phyloP scores from a whole-genome alignment of 2,329 filamentous ascomycete species.

The Monilinia fructigena region DNA sequence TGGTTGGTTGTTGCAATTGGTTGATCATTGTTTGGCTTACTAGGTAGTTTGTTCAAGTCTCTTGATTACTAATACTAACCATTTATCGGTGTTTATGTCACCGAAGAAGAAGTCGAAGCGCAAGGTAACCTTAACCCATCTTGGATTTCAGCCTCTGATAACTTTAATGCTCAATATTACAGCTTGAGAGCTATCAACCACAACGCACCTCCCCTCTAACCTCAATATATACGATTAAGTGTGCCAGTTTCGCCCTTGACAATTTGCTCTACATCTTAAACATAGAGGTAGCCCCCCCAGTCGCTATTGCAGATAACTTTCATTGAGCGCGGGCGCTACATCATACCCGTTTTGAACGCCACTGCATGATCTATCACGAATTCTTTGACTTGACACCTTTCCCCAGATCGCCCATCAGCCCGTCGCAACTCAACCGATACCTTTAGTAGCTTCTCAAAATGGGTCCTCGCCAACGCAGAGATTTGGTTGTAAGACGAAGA shows the following conservation, averaged over 20 bases:
- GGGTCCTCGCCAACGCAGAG: constrained; percentile 59
- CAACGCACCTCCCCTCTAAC: constrained; percentile 7
- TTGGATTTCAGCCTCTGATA: constrained; percentile 21
- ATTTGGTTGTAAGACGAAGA: constrained; percentile 65
- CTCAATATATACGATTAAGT: constrained; percentile 25
- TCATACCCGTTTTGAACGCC: constrained; percentile 34
- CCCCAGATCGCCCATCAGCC: constrained; percentile 38
- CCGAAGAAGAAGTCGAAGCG: constrained; percentile 1
- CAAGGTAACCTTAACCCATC: constrained; percentile 15
- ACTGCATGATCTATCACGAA: constrained; percentile 41
- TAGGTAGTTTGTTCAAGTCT: too few species aligned
- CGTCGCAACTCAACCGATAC: constrained; percentile 39
- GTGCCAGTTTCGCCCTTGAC: constrained; percentile 38
- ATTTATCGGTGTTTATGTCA: neutral
- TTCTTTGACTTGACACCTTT: constrained; percentile 34
- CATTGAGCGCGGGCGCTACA: constrained; percentile 41
- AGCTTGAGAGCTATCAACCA: constrained; percentile 21
- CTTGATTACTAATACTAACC: constrained; percentile 8
- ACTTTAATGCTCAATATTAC: constrained; percentile 19
- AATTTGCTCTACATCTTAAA: constrained; percentile 30
- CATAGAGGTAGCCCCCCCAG: constrained; percentile 2
- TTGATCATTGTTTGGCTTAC: too few species aligned
- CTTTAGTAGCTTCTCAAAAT: constrained; percentile 42
- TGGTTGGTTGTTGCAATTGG: too few species aligned
- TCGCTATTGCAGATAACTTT: constrained; percentile 31